Base-by-base conservation (phyloP, 2,329 filamentous ascomycete genomes). In the Penicillium verrucosum region DNA sequence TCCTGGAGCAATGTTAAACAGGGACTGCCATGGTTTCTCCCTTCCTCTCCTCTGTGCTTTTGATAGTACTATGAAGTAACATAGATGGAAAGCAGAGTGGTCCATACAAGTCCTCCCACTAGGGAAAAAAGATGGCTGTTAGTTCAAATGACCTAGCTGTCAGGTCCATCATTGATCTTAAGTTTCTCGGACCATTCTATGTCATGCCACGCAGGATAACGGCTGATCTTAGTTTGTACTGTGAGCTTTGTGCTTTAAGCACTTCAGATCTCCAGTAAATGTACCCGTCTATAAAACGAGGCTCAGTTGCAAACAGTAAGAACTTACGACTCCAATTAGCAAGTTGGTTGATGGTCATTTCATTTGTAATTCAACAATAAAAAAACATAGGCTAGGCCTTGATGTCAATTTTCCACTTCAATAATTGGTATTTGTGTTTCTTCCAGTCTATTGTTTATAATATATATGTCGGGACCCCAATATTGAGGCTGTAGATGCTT, bases 1-100 rank as follows among this genome's bases (percentile, higher is more conserved):
- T 44, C 6, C 6, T 16, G 12, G 14, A 25, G 84, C 70, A 42
- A 42, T 42, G 7, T 16, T 16, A 42, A 42, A 41, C 14, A 25
- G 21, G 40, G 14, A 42, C 14, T 42, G 16, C 40, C 40, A 42
- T 25, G 21, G 21, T 14, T 16, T 4, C 2, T 25, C 40, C 23
- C 14, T 42, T n/a, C 38, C 7, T 25, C 38, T 41, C 38, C 38
- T 25, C 38, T 5, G 12, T 41, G 21, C 9, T 25, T 16, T 41
- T 41, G 6, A 41, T 8, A 1, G 11, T 14, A 18, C 18, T 18
- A 23, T 23, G 14, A 44, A 51, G 38, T 27, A 51, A 36, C 21
- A 51, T n/a, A 25, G 27, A 51, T 43, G 38, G 49, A 43, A 42
- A 51, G 18, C 38, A 44, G 38, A 51, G 48, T 30, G 27, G 27